Base-by-base conservation (phyloP, 2,329 filamentous ascomycete species). In the Fusarium chaquense region DNA sequence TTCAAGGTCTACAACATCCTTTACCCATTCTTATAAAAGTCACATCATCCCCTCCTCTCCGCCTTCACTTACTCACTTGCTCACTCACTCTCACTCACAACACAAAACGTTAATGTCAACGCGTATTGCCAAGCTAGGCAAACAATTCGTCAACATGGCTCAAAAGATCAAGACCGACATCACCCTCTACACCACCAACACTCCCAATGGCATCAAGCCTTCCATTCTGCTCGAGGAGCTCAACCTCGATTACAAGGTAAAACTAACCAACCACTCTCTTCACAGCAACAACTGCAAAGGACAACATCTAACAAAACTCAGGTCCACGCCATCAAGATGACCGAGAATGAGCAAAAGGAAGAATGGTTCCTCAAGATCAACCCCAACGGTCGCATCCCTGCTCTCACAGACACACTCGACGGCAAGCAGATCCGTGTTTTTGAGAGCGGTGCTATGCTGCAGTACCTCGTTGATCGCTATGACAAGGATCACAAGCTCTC, bases 331-430 rank as follows among this genome's bases (percentile, higher is more conserved):
- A 89, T 97, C 74, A 86, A 91, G n/a, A 86, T 97, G 62, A 82
- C 79, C 67, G 91, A 92, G 68, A 92, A 93, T 78, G 86, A 83
- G n/a, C 93, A 97, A 75, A 97, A 96, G 77, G 83, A 95, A 79
- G 88, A 88, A 18, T 97, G 93, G 93, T 98, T 95, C 81, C 86
- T 97, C 30, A 89, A 90, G 54, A 97, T 97, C 82, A 97, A 97
- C 81, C 94, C 94, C 69, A 97, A 97, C 78, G 94, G 94, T 69
- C 91, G 94, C 71, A 97, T 97, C 74, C 94, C 94, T 6, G 94
- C 94, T 60, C 75, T 97, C 52, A 96, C 92, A 10, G 94, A 97
- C 80, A 92, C 85, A 9, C 91, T 92, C 78, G 90, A 96, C 78
- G 92, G 93, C 72, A 83, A 91, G 78, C 83, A 84, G 35, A 93